A percentile compares a stretch with the other conserved stretches of the same genome.
Evolutionary conservation across 768 basidiomycete species (phyloP).

Genomic region (Xanthoconium purpureum): DNA sequence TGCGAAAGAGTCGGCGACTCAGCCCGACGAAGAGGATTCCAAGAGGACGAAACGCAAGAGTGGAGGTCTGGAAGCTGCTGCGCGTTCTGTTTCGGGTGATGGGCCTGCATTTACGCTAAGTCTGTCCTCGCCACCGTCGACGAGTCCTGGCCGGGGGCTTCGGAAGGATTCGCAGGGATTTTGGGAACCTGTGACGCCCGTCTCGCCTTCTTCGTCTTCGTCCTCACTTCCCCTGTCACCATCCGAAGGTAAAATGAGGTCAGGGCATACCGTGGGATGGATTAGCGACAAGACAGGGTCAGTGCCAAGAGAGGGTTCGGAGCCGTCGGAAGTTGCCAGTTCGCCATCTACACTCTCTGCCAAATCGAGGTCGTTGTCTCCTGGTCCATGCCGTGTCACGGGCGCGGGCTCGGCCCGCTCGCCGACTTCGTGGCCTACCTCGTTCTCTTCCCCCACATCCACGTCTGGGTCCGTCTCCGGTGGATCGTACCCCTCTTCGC

Average conservation of each 20-base stretch:
- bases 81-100: not conserved
- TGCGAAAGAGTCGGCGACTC: not conserved
- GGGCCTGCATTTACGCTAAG: slow-evolving; percentile 2
- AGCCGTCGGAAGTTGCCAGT: not conserved
- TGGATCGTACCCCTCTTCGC: slow-evolving; percentile 7
- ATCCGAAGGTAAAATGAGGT: slow-evolving; percentile 2
- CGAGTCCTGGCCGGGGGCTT: slow-evolving; percentile 9
- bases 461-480: slow-evolving; percentile 7
- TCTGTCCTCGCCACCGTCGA: slow-evolving; percentile 10
- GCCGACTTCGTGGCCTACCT: slow-evolving; percentile 4
- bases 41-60: not conserved
- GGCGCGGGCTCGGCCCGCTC: slow-evolving; percentile 10
- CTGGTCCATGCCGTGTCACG: slow-evolving; percentile 1
- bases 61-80: not conserved
- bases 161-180: slow-evolving; percentile 29
- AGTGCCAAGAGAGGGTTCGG: not conserved
- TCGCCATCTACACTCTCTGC: not conserved
- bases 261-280: not conserved
- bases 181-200: slow-evolving; percentile 20
- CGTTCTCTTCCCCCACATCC: slow-evolving; percentile 9
- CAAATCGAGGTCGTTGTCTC: slow-evolving; percentile 19
- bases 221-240: slow-evolving; percentile 18
- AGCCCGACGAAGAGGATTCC: not conserved
- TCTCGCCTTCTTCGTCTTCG: slow-evolving; percentile 22
- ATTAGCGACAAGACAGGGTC: not conserved